These are phyloP conservation scores for Byssoonygena ceratinophila DNA, from an alignment of 2,329 filamentous ascomycete genomes.

Conservation along the genomic window DNA sequence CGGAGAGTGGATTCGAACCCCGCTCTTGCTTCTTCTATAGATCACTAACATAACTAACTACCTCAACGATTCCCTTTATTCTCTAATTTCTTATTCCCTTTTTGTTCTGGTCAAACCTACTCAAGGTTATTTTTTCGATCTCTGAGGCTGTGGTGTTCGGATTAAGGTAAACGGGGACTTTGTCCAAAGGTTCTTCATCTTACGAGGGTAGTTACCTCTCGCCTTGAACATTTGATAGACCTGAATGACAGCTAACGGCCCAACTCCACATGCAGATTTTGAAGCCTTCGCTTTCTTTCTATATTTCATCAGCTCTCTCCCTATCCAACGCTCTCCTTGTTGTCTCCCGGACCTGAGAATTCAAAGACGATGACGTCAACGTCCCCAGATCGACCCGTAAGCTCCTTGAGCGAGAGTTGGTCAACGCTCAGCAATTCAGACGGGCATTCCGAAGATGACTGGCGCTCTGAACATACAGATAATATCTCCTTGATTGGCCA, in stretches of 20 bases:
- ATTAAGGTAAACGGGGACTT: neutral
- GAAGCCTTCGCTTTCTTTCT: neutral
- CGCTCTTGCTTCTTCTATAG: neutral
- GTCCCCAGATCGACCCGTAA: slow-evolving; percentile 21
- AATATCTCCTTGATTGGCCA: slow-evolving; percentile 35
- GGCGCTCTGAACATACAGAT: slow-evolving; percentile 37
- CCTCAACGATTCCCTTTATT: neutral
- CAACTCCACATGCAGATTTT: neutral
- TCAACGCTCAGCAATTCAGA: slow-evolving; percentile 37
- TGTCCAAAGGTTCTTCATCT: neutral
- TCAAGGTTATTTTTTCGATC: neutral
- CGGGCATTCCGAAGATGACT: slow-evolving; percentile 36
- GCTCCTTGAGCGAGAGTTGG: slow-evolving; percentile 38
- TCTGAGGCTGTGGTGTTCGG: neutral
- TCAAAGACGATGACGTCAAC: slow-evolving; percentile 15
- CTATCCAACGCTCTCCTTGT: neutral
- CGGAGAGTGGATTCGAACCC: no score
- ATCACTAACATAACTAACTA: neutral
- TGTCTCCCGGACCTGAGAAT: neutral
- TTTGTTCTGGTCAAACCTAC: neutral
- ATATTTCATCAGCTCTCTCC: neutral
- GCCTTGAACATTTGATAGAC: neutral
- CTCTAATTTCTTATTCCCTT: neutral
- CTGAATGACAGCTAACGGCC: neutral
- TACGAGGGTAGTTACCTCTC: neutral